Percentiles rank a stretch among this genome's conserved stretches.
Evolutionary conservation across 257 asterid species (phyloP).

Genomic region (Lycium ferocissimum): DNA sequence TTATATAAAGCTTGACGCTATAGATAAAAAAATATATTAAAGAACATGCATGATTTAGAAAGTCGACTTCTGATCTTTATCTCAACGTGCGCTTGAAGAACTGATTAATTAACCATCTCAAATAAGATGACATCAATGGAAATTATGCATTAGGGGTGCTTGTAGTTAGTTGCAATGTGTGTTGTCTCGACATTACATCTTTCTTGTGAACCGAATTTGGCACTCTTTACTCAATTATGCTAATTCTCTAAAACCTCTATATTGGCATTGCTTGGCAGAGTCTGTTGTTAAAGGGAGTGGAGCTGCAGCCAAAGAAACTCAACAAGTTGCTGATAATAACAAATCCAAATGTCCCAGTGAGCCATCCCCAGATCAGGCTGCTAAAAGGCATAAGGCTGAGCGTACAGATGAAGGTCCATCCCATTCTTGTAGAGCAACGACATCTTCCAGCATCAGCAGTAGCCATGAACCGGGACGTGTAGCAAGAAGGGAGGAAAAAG

Average conservation of each 20-base stretch:
- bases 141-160: too few relatives aligned
- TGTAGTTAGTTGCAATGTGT: too few relatives aligned
- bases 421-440: neutral
- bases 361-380: constrained; percentile 30
- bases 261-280: constrained; percentile 19
- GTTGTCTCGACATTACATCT: too few relatives aligned
- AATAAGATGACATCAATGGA: too few relatives aligned
- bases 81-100: too few relatives aligned
- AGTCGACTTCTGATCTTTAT: too few relatives aligned
- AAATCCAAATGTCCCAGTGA: constrained; percentile 16
- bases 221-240: neutral
- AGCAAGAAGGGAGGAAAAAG: constrained; percentile 44
- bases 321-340: constrained; percentile 23
- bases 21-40: too few relatives aligned
- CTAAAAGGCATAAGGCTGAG: constrained; percentile 46
- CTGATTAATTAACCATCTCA: too few relatives aligned
- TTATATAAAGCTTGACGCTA: too few relatives aligned
- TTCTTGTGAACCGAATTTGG: too few relatives aligned
- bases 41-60: too few relatives aligned
- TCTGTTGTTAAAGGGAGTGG: constrained; percentile 33
- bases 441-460: constrained; percentile 35
- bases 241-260: neutral
- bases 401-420: constrained; percentile 47
- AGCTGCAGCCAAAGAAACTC: constrained; percentile 25
- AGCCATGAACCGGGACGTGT: constrained; percentile 18